Percentiles rank a stretch among this genome's conserved stretches.
These are phyloP conservation scores for Cryptococcus hybrid DNA, from an alignment of 1,284 basidiomycete species.

Conservation along the genomic window DNA sequence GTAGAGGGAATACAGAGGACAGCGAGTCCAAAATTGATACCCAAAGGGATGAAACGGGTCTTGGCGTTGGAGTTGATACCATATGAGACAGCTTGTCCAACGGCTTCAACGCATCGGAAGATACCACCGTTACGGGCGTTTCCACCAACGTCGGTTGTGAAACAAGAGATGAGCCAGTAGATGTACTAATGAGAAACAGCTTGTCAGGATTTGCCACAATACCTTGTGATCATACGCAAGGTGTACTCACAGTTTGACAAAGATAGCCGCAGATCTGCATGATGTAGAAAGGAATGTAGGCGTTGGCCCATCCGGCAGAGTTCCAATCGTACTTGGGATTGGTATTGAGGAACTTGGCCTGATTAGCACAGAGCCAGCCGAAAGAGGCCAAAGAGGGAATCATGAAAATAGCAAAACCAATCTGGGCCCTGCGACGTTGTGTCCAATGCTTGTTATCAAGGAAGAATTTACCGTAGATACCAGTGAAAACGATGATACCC, in stretches of 20 bases:
- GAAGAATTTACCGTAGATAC: slow-evolving; percentile 9
- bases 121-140: slow-evolving; percentile 21
- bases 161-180: slow-evolving; percentile 29
- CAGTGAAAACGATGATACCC: slow-evolving; percentile 4
- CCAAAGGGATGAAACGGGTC: slow-evolving; percentile 4
- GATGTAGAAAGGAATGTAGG: slow-evolving; percentile 23
- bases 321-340: slow-evolving; percentile 23
- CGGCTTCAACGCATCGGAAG: slow-evolving; percentile 21
- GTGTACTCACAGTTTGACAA: slow-evolving; percentile 14
- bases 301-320: slow-evolving; percentile 17
- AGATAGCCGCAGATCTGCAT: slow-evolving; percentile 18
- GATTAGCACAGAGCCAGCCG: slow-evolving; percentile 16
- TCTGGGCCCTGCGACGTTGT: slow-evolving; percentile 3
- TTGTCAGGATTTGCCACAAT: not conserved
- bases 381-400: slow-evolving; percentile 18
- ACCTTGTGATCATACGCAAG: not conserved
- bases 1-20: slow-evolving; percentile 10
- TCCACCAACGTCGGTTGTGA: slow-evolving; percentile 12
- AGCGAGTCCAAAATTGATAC: slow-evolving; percentile 11
- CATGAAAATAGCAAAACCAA: slow-evolving; percentile 12
- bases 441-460: slow-evolving; percentile 8
- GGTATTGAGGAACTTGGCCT: slow-evolving; percentile 6
- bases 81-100: slow-evolving; percentile 22
- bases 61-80: slow-evolving; percentile 18
- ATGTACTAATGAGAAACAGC: not conserved